Evolutionary conservation across 2,329 filamentous ascomycete species (phyloP).

Genomic region (Diaporthe helianthi): DNA sequence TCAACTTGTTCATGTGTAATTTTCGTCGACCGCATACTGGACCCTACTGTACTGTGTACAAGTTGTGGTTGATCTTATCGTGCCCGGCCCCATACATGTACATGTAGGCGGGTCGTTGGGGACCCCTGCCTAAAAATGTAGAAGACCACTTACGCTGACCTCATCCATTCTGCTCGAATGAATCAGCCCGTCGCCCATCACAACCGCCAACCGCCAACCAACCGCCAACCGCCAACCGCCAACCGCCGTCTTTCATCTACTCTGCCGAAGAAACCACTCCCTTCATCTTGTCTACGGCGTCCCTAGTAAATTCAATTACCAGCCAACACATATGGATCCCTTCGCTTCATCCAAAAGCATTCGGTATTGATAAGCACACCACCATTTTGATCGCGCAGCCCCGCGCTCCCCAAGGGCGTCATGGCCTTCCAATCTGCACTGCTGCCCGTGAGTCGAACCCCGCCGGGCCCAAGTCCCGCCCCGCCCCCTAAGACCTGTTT

Average conservation of each 20-base stretch:
- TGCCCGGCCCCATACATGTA: too few species aligned
- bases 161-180: conserved; percentile 25
- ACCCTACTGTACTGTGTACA: too few species aligned
- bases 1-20: too few species aligned
- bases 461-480: neutral
- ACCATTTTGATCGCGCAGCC: conserved; percentile 21
- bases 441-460: conserved; percentile 32
- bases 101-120: neutral
- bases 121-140: conserved; percentile 1
- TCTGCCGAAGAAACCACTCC: conserved; percentile 2
- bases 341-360: neutral
- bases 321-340: conserved; percentile 1
- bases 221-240: neutral
- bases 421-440: conserved; percentile 35
- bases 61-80: too few species aligned
- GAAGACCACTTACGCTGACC: conserved; percentile 27
- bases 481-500: neutral
- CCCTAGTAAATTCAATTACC: neutral
- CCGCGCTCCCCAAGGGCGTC: conserved; percentile 29
- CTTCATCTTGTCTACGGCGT: neutral
- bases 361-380: conserved; percentile 4
- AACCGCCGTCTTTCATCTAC: neutral
- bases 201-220: conserved; percentile 11
- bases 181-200: conserved; percentile 16
- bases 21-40: too few species aligned